These are phyloP conservation scores for Annulohypoxylon stygium DNA, from an alignment of 495 filamentous ascomycete genomes.

Conservation along the genomic window DNA sequence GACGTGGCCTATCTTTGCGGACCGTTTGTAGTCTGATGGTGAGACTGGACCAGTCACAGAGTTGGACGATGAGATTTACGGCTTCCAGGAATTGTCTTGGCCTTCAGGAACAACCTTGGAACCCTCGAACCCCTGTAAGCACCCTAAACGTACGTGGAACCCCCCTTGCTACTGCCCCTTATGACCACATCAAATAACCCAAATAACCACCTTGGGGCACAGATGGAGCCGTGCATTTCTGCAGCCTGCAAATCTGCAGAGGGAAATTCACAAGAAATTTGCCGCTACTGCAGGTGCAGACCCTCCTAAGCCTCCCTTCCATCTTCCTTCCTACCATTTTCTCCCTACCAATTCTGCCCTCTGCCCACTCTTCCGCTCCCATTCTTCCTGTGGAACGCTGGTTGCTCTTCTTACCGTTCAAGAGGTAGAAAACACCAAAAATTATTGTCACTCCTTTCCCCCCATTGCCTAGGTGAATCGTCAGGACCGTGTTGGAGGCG, in stretches of 20 bases:
- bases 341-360: background rate
- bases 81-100: slow-evolving; percentile 23
- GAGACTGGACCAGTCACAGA: slow-evolving; percentile 47
- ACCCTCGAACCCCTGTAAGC: slow-evolving; percentile 27
- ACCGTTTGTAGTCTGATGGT: slow-evolving; percentile 32
- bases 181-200: slow-evolving; percentile 28
- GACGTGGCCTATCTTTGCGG: slow-evolving; percentile 21
- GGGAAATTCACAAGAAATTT: slow-evolving; percentile 29
- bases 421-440: slow-evolving; percentile 42
- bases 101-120: slow-evolving; percentile 30
- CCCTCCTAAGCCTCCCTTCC: slow-evolving; percentile 35
- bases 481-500: slow-evolving; percentile 20
- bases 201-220: background rate
- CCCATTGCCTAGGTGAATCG: slow-evolving; percentile 7
- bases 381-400: slow-evolving; percentile 32
- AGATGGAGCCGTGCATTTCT: slow-evolving; percentile 14
- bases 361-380: slow-evolving; percentile 16
- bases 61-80: slow-evolving; percentile 33
- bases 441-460: slow-evolving; percentile 45
- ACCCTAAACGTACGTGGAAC: slow-evolving; percentile 9
- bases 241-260: background rate
- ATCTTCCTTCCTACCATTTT: background rate
- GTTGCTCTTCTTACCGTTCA: slow-evolving; percentile 32
- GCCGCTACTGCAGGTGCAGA: slow-evolving; percentile 46
- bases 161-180: slow-evolving; percentile 37